Percentiles rank a stretch among this genome's conserved stretches.
phyloP scores from a whole-genome alignment of 495 filamentous ascomycete genomes.

The Aspergillus sclerotioniger region DNA sequence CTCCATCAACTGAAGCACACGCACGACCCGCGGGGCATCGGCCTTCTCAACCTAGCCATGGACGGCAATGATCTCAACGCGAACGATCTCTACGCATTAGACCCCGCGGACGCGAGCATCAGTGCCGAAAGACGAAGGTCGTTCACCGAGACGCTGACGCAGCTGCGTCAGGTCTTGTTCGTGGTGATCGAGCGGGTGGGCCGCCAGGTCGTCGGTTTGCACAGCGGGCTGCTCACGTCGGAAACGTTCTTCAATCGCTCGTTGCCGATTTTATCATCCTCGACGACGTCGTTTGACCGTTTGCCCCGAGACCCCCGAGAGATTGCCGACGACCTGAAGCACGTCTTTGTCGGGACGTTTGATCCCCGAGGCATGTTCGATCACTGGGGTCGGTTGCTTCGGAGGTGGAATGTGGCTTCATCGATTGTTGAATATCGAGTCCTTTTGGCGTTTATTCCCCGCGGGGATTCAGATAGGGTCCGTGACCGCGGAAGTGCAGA shows the following conservation, averaged over 20 bases:
- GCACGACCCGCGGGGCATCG: not conserved
- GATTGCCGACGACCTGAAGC: constrained; percentile 6
- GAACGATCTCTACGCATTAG: not conserved
- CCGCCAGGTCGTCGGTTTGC: not conserved
- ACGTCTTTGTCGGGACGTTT: not conserved
- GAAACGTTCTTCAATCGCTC: not conserved
- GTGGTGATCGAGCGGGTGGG: not conserved
- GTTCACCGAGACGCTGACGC: constrained; percentile 3
- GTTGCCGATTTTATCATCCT: not conserved
- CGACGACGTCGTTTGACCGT: constrained; percentile 1
- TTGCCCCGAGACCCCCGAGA: not conserved
- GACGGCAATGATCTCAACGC: not conserved
- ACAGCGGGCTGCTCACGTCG: not conserved
- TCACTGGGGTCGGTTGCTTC: not conserved
- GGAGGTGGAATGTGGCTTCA: not conserved
- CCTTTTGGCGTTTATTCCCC: not conserved
- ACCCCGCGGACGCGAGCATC: not conserved
- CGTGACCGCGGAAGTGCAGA: not conserved
- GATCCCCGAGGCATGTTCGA: not conserved
- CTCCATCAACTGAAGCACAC: not conserved
- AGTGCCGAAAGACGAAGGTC: not conserved
- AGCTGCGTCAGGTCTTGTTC: constrained; percentile 11
- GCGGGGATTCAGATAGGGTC: not conserved
- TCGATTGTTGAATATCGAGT: not conserved
- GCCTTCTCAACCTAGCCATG: constrained; percentile 1